A percentile compares a stretch with the other conserved stretches of the same genome.
Conservation (phyloP, 2,329 filamentous ascomycete species). For the Emmonsia crescens region DNA sequence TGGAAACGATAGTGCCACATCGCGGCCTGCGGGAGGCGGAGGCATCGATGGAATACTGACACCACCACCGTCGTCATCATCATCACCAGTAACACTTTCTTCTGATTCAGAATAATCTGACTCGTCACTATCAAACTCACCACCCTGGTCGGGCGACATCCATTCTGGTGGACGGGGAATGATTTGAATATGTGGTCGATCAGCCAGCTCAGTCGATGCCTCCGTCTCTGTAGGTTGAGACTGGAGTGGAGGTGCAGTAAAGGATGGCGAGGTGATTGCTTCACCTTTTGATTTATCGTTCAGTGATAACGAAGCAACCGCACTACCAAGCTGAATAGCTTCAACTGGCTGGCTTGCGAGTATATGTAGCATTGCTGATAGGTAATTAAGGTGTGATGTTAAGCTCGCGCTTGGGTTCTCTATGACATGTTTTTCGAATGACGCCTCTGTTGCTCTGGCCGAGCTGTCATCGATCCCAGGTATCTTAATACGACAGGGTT, state of each 20-base stretch:
- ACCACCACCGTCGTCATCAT: slow-evolving; percentile 35
- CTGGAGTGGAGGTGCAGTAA: slow-evolving; percentile 6
- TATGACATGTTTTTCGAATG: slow-evolving; percentile 50
- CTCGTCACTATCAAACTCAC: slow-evolving; percentile 26
- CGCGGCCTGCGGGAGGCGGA: slow-evolving; percentile 46
- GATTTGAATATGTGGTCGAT: slow-evolving; percentile 55
- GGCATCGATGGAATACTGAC: slow-evolving; percentile 24
- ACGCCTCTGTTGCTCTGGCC: slow-evolving; percentile 52
- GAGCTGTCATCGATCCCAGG: slow-evolving; percentile 51
- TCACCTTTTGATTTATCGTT: not conserved
- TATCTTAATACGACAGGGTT: slow-evolving; percentile 54
- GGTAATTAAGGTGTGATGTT: slow-evolving; percentile 64
- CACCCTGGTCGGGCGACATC: slow-evolving; percentile 32
- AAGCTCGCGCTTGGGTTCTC: slow-evolving; percentile 52
- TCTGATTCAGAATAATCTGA: slow-evolving; percentile 37
- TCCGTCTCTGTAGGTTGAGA: slow-evolving; percentile 9
- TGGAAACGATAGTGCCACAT: slow-evolving; percentile 70
- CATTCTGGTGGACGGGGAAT: slow-evolving; percentile 73
- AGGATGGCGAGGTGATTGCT: not conserved
- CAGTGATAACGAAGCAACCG: slow-evolving; percentile 1
- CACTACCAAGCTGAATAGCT: slow-evolving; percentile 12
- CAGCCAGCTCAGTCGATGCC: slow-evolving; percentile 23
- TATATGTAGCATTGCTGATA: slow-evolving; percentile 58
- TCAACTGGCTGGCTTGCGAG: slow-evolving; percentile 48
- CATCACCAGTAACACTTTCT: slow-evolving; percentile 30